Base-by-base conservation (phyloP, 495 filamentous ascomycete genomes). In the Letharia columbiana region DNA sequence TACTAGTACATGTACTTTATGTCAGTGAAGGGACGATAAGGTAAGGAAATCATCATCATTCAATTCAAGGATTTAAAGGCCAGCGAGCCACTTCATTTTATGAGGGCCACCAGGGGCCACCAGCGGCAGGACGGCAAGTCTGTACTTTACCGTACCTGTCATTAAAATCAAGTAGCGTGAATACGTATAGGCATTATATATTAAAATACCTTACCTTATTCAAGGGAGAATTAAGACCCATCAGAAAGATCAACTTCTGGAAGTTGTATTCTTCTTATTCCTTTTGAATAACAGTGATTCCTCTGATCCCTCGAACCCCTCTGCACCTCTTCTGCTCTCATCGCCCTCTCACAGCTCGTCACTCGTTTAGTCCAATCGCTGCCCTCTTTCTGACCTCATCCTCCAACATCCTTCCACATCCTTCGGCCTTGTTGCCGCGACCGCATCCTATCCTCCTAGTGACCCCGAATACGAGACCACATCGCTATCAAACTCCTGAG, bases 351-450 rank as follows among this genome's bases (percentile, higher is more conserved):
- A 17, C 33, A 20, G 45, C 58, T 23, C 13, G 45, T 63, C 66
- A 67, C 66, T 67, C 66, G 66, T 63, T 67, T 42, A 66, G 31
- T 33, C 15, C 37, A 20, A 63, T 58, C 47, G 41, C 50, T 28
- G 23, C 39, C 31, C 17, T 39, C 42, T 61, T 13, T 39, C 64
- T 60, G 33, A 17, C 28, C 23, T 54, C 28, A 18, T 56, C 31
- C 12, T 18, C 52, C 52, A 56, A 35, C 18, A n/a, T 28, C 47
- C 57, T 35, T 40, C 33, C 11, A 47, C 52, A 28, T 56, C 31
- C 54, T 44, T 60, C 31, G 8, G 23, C n/a, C 5, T 50, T 59
- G 23, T 57, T 40, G 42, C 52, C 52, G 13, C 31, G 2, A 56
- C 52, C 17, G 44, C 42, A 11, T 58, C 54, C 63, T 18, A 11